Evolutionary conservation across 2,329 filamentous ascomycete genomes (phyloP).

Genomic region (Fonsecaea multimorphosa): DNA sequence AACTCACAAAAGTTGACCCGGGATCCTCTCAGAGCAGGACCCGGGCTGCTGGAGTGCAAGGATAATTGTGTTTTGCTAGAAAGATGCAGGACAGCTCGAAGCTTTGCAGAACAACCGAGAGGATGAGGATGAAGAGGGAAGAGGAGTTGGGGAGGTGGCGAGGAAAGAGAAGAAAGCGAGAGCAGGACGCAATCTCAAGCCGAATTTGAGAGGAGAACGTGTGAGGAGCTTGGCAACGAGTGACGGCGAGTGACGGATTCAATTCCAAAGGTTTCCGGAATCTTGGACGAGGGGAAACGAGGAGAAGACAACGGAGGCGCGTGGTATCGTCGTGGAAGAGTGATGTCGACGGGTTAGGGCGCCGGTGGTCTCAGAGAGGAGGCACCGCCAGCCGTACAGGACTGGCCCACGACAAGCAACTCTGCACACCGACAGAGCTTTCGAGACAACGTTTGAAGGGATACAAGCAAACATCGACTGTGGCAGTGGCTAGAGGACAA

Average conservation of each 20-base stretch:
- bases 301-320: not conserved
- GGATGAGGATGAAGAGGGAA: not conserved
- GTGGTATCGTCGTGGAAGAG: not conserved
- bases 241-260: not conserved
- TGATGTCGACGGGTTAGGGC: not conserved
- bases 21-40: not conserved
- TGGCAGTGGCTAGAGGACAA: not conserved
- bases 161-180: slow-evolving; percentile 2
- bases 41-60: not conserved
- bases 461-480: not conserved
- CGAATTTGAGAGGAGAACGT: not conserved
- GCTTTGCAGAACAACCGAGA: not conserved
- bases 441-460: not conserved
- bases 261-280: slow-evolving; percentile 4
- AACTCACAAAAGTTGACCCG: not conserved
- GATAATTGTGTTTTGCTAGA: not conserved
- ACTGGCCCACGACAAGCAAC: not conserved
- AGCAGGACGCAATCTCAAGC: not conserved
- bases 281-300: not conserved
- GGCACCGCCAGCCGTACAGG: not conserved
- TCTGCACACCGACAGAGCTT: not conserved
- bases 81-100: not conserved
- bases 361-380: not conserved
- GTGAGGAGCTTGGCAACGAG: slow-evolving; percentile 9
- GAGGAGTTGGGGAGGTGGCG: not conserved